Percentiles rank a stretch among this genome's conserved stretches.
phyloP scores from a whole-genome alignment of 257 asterid genomes.

The Nicotiana paniculata region DNA sequence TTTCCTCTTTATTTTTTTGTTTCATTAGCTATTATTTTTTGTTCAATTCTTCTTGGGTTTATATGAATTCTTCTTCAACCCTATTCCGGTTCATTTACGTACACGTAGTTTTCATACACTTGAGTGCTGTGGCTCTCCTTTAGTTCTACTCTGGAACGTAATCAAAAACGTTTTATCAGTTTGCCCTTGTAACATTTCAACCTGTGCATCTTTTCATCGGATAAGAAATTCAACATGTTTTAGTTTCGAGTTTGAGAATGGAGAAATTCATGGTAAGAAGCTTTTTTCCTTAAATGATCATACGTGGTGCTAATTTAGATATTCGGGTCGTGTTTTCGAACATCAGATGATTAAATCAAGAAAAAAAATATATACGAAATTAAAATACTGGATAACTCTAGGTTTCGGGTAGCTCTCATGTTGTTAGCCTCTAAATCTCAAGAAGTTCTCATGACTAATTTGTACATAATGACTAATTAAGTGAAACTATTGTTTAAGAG shows the following conservation, averaged over 20 bases:
- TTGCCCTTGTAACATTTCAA: neutral
- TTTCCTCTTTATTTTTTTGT: conserved; percentile 5
- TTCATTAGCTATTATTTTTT: conserved; percentile 12
- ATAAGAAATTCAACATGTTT: neutral
- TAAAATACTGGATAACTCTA: neutral
- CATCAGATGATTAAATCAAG: neutral
- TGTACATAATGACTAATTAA: neutral
- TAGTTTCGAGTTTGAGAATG: neutral
- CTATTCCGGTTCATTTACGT: neutral
- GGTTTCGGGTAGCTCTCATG: neutral
- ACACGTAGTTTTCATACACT: conserved; percentile 7
- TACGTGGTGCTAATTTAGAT: neutral
- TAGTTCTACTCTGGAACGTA: conserved; percentile 15
- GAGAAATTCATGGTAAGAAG: neutral
- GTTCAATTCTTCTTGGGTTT: conserved; percentile 37
- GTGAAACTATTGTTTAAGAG: neutral
- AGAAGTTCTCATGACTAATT: neutral
- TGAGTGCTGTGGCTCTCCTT: conserved; percentile 11
- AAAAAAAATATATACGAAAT: neutral
- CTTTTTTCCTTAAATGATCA: neutral
- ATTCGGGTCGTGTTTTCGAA: neutral
- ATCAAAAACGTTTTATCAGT: conserved; percentile 1
- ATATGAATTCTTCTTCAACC: conserved; percentile 4
- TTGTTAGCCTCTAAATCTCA: neutral
- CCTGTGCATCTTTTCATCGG: neutral